phyloP scores from a whole-genome alignment of 257 asterid species.

The Linaria vulgaris region DNA sequence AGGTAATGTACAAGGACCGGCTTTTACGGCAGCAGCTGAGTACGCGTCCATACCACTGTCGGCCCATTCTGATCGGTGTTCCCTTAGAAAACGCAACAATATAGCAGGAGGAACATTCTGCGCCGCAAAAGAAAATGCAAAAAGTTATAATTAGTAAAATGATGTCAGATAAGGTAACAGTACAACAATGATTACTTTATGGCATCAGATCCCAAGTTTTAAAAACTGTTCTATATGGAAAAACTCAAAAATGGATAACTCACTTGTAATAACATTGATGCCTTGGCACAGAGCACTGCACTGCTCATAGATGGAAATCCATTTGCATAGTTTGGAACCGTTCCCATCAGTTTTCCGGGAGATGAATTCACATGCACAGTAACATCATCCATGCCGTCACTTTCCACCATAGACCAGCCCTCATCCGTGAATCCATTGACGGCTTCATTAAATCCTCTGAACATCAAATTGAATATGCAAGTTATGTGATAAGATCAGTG shows the following conservation, averaged over 20 bases:
- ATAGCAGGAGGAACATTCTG: slow-evolving; percentile 94
- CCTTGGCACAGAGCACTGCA: slow-evolving; percentile 88
- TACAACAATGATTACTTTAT: neutral
- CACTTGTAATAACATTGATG: slow-evolving; percentile 94
- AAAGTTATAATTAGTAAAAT: neutral
- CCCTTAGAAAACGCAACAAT: slow-evolving; percentile 81
- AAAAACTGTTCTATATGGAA: neutral
- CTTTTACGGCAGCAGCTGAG: slow-evolving; percentile 83
- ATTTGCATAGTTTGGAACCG: slow-evolving; percentile 55
- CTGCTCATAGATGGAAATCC: slow-evolving; percentile 77
- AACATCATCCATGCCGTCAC: slow-evolving; percentile 94
- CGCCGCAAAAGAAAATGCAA: neutral
- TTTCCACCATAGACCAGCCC: slow-evolving; percentile 86
- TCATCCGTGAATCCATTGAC: slow-evolving; percentile 92
- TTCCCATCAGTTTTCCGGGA: slow-evolving; percentile 75
- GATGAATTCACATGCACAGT: slow-evolving; percentile 85
- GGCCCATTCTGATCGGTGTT: slow-evolving; percentile 99
- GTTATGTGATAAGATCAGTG: slow-evolving; percentile 6
- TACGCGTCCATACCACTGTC: slow-evolving; percentile 90
- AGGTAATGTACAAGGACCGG: slow-evolving; percentile 75
- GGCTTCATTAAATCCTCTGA: slow-evolving; percentile 96
- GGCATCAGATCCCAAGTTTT: neutral
- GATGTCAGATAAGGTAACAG: neutral
- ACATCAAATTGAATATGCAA: slow-evolving; percentile 6
- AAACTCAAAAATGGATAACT: neutral